A percentile compares a stretch with the other conserved stretches of the same genome.
Conservation (phyloP, 1,284 basidiomycete species). For the Schizophyllum amplum region DNA sequence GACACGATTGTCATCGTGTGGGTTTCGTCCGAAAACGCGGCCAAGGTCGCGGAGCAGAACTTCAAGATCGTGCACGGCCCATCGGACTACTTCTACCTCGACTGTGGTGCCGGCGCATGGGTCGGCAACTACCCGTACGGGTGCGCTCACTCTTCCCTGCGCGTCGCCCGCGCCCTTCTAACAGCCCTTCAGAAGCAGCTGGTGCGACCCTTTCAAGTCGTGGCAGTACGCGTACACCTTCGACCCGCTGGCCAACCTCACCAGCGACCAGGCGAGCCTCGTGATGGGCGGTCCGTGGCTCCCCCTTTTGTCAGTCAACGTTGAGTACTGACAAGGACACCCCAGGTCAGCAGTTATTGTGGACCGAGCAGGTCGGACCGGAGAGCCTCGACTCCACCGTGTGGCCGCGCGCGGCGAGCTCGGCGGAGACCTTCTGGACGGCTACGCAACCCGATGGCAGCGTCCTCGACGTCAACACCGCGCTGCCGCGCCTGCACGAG, state of each 20-base stretch:
- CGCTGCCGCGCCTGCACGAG: conserved; percentile 74
- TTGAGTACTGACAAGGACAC: conserved; percentile 9
- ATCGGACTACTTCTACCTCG: conserved; percentile 74
- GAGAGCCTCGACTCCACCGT: conserved; percentile 63
- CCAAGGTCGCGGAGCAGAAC: conserved; percentile 49
- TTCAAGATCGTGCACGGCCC: conserved; percentile 61
- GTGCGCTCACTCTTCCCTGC: conserved; percentile 17
- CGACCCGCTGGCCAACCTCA: conserved; percentile 58
- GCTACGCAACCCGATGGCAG: conserved; percentile 29
- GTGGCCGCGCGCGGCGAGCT: conserved; percentile 76
- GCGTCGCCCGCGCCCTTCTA: conserved; percentile 10
- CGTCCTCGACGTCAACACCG: conserved; percentile 45
- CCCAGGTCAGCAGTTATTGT: conserved; percentile 60
- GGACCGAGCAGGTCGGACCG: conserved; percentile 72
- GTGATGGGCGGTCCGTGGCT: conserved; percentile 55
- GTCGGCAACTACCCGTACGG: conserved; percentile 47
- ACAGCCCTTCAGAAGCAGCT: conserved; percentile 27
- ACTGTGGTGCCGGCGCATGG: conserved; percentile 79
- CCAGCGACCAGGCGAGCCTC: conserved; percentile 36
- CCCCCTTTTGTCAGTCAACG: not conserved
- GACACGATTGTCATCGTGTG: conserved; percentile 75
- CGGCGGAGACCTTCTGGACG: conserved; percentile 81
- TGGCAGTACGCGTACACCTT: conserved; percentile 53
- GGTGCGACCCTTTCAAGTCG: conserved; percentile 71
- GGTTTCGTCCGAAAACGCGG: conserved; percentile 58